Base-by-base conservation (phyloP, 179 eudicot species). In the Spinacia oleracea region DNA sequence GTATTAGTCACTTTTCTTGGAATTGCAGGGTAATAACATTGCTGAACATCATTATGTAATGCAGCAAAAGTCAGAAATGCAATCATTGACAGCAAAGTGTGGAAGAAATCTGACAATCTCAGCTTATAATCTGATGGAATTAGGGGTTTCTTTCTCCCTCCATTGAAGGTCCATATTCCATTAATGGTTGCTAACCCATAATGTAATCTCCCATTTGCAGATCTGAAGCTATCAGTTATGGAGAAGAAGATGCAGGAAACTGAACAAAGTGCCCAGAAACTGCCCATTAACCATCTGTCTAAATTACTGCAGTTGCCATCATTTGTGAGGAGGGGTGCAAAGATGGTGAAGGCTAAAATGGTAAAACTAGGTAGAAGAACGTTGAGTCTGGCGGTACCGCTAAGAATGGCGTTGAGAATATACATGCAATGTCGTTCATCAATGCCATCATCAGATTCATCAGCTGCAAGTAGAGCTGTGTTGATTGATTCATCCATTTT, bases 41-140 rank as follows among this genome's bases (percentile, higher is more conserved):
- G 79, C 89, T 88, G 77, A 56, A 90, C 91, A 81, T 91, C 89
- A 56, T 21, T 70, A 40, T 91, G 89, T 42, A 85, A 67, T 25
- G 89, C 83, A n/a, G 93, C 88, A 79, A 89, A 89, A 11, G 93
- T 87, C 66, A 90, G 79, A 67, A 91, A 90, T 38, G 91, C 91
- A 46, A 85, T 77, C 71, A 88, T 79, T 0, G 96, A 88, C 18
- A 90, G 86, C 4, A 81, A 84, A 16, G 85, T 82, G 59, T 90
- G 91, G 81, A 86, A 88, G 66, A 87, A 79, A 81, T 91, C 93
- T 34, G 85, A 72, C 93, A 89, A 86, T 64, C 90, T 81, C 70
- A 91, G 85, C 85, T 80, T 84, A 43, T 88, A 91, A 51, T 86
- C 89, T 0, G 88, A 73, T 8, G 89, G 88, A 70, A 83, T 74